Percentiles rank a stretch among this genome's conserved stretches.
phyloP scores from a whole-genome alignment of 768 basidiomycete species.

The Rhizopogon roseolus region DNA sequence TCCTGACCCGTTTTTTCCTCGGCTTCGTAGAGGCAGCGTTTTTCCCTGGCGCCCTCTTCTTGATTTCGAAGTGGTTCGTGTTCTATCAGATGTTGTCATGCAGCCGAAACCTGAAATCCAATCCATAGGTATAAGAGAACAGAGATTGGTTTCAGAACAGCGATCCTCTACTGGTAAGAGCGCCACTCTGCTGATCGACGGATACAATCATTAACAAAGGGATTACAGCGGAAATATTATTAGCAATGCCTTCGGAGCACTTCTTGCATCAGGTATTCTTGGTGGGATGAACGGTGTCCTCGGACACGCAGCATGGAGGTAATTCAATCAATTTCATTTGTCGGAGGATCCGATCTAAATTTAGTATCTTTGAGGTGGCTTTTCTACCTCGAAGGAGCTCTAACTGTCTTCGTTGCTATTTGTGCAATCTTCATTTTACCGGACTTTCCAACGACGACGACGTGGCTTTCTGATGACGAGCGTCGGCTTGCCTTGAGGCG shows the following conservation, averaged over 20 bases:
- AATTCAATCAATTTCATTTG: conserved; percentile 8
- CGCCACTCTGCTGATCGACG: neutral
- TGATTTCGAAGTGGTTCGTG: conserved; percentile 29
- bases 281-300: conserved; percentile 42
- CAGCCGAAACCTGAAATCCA: conserved; percentile 14
- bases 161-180: conserved; percentile 37
- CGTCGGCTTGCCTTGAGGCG: conserved; percentile 47
- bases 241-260: conserved; percentile 51
- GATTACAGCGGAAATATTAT: conserved; percentile 36
- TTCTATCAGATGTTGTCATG: conserved; percentile 19
- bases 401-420: conserved; percentile 42
- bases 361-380: conserved; percentile 35
- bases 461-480: conserved; percentile 33
- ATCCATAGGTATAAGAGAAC: conserved; percentile 36
- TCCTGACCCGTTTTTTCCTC: conserved; percentile 48
- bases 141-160: conserved; percentile 40
- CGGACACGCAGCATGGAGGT: conserved; percentile 51
- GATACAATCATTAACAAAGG: neutral
- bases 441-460: conserved; percentile 38
- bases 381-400: conserved; percentile 42
- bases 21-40: conserved; percentile 51
- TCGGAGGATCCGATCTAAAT: conserved; percentile 3
- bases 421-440: conserved; percentile 42
- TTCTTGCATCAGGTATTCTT: conserved; percentile 45
- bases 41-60: conserved; percentile 39